Conservation (phyloP, 176 grass and related monocot species). For the Saccharum officinarum region DNA sequence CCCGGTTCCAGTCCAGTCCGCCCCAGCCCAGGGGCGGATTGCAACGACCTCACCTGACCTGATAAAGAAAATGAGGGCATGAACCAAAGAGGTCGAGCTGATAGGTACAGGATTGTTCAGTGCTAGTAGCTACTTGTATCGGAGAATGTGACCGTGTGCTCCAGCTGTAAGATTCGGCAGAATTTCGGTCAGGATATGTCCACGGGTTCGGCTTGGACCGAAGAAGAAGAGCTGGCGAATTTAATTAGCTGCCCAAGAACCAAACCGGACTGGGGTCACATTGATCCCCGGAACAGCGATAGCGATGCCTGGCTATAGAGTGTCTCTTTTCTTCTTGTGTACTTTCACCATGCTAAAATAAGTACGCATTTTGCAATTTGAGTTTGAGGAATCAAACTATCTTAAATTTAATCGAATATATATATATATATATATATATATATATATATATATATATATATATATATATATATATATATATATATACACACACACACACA, state of each 20-base stretch:
- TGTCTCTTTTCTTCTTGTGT: too few relatives aligned
- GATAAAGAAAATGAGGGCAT: neutral
- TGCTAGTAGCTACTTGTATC: neutral
- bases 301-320: too few relatives aligned
- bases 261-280: too few relatives aligned
- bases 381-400: too few relatives aligned
- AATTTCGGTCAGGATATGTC: neutral
- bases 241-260: neutral
- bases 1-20: neutral
- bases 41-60: neutral
- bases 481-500: too few relatives aligned
- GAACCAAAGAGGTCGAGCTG: neutral
- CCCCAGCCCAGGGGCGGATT: neutral
- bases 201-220: neutral
- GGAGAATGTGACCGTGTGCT: neutral
- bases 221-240: neutral
- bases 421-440: too few relatives aligned
- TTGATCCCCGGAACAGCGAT: too few relatives aligned
- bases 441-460: too few relatives aligned
- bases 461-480: too few relatives aligned
- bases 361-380: too few relatives aligned
- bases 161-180: neutral
- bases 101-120: neutral
- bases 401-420: too few relatives aligned
- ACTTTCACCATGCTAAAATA: too few relatives aligned